phyloP scores from a whole-genome alignment of 768 basidiomycete genomes.

The Termitomyces sp. region DNA sequence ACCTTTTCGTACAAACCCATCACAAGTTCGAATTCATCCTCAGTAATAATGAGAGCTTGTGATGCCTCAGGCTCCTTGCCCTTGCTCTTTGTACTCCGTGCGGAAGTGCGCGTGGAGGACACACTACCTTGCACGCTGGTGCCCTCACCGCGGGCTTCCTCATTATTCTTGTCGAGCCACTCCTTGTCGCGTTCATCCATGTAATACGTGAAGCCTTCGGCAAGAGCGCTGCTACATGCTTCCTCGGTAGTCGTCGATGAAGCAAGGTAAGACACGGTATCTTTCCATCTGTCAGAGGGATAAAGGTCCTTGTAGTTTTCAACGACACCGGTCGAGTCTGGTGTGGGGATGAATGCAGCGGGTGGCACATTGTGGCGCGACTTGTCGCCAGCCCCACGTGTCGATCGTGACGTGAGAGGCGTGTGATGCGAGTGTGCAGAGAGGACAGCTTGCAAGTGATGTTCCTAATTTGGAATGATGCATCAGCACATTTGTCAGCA shows the following conservation, averaged over 20 bases:
- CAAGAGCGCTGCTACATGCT: constrained; percentile 49
- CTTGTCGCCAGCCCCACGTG: constrained; percentile 27
- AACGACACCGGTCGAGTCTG: constrained; percentile 79
- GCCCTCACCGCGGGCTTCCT: constrained; percentile 79
- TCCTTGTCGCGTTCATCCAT: constrained; percentile 96
- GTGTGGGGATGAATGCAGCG: constrained; percentile 85
- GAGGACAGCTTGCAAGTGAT: constrained; percentile 47
- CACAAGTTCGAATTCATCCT: constrained; percentile 92
- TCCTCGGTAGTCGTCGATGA: constrained; percentile 89
- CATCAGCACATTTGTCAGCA: constrained; percentile 41
- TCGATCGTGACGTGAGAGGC: constrained; percentile 22
- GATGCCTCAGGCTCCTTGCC: constrained; percentile 76
- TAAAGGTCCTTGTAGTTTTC: constrained; percentile 79
- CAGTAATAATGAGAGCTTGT: constrained; percentile 64
- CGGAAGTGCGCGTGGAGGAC: constrained; percentile 52
- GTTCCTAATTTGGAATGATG: constrained; percentile 38
- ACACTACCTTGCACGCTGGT: constrained; percentile 72
- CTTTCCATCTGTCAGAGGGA: constrained; percentile 60
- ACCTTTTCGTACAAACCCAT: constrained; percentile 93
- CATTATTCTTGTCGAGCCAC: constrained; percentile 92
- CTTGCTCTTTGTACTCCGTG: constrained; percentile 71
- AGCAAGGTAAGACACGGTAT: constrained; percentile 72
- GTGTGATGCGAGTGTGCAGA: constrained; percentile 35
- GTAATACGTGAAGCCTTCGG: constrained; percentile 79
- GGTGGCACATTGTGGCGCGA: constrained; percentile 27